Percentiles rank a stretch among this genome's conserved stretches.
Conservation (phyloP, 371 early-diverging fungal species). For the Haplosporangium sp. region DNA sequence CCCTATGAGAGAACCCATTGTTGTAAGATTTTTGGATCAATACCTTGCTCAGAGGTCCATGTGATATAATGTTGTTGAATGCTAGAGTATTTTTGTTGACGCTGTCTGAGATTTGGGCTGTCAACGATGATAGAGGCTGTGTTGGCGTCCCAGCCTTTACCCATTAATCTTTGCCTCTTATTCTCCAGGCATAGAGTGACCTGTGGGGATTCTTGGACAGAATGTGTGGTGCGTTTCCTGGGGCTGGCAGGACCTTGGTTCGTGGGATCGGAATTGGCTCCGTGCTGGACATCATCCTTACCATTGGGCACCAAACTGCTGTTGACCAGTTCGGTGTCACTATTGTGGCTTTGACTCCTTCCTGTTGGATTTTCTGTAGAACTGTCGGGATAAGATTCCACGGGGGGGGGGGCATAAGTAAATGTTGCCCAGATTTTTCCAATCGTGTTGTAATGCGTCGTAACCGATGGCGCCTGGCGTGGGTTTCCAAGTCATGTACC, state of each 20-base stretch:
- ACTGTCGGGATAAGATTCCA: constrained; percentile 4
- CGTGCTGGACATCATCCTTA: no score
- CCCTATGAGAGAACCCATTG: no score
- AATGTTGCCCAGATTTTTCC: constrained; percentile 20
- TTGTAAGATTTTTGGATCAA: no score
- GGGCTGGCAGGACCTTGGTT: no score
- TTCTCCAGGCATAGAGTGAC: background rate
- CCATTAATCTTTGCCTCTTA: constrained; percentile 12
- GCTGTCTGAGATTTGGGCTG: background rate
- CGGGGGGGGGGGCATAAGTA: constrained; percentile 23
- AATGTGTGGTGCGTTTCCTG: no score
- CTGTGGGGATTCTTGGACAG: no score
- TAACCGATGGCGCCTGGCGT: background rate
- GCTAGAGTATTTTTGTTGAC: no score
- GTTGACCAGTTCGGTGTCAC: constrained; percentile 18
- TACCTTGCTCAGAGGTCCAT: no score
- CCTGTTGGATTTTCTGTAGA: constrained; percentile 13
- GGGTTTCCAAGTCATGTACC: constrained; percentile 20
- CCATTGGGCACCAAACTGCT: constrained; percentile 15
- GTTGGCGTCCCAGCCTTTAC: constrained; percentile 18
- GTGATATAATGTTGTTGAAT: no score
- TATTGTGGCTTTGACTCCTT: constrained; percentile 6
- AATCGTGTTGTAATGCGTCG: constrained; percentile 8
- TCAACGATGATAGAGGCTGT: constrained; percentile 13
- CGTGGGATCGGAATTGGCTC: no score